Evolutionary conservation across 257 asterid genomes (phyloP).

Genomic region (Nemophila menziesii): DNA sequence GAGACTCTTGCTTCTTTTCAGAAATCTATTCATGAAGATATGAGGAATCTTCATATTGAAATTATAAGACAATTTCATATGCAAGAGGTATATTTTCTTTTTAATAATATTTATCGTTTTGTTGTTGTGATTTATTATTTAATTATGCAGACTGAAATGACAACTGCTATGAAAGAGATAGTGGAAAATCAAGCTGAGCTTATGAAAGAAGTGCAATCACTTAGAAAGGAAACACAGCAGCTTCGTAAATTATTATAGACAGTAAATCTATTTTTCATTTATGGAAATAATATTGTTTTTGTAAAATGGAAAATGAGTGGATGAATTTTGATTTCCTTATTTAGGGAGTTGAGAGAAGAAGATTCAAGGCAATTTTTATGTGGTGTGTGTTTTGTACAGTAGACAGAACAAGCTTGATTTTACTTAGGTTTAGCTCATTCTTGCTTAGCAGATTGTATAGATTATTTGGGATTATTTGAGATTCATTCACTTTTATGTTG

Average conservation of each 20-base stretch:
- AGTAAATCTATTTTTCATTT: too few species aligned
- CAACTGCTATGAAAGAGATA: constrained; percentile 40
- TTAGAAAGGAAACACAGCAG: constrained; percentile 71
- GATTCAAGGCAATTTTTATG: too few species aligned
- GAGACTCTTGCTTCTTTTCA: constrained; percentile 78
- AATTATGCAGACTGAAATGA: constrained; percentile 57
- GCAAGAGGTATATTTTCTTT: constrained; percentile 58
- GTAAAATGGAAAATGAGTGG: too few species aligned
- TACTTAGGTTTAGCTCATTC: too few species aligned
- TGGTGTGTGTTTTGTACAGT: too few species aligned
- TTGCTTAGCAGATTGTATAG: too few species aligned
- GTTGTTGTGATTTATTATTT: constrained; percentile 8
- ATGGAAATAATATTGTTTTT: too few species aligned
- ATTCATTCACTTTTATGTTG: too few species aligned
- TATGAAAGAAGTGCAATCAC: constrained; percentile 63
- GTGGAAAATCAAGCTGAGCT: constrained; percentile 75
- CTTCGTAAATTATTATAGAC: constrained; percentile 55
- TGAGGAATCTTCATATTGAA: constrained; percentile 87
- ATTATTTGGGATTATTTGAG: too few species aligned
- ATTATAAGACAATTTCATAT: constrained; percentile 74
- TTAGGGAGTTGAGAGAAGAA: too few species aligned
- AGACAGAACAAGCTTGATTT: too few species aligned
- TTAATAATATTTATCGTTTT: not conserved
- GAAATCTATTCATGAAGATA: constrained; percentile 81
- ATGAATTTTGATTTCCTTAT: too few species aligned